These are phyloP conservation scores for Circinella umbellata DNA, from an alignment of 371 early-diverging fungal genomes.

Conservation along the genomic window DNA sequence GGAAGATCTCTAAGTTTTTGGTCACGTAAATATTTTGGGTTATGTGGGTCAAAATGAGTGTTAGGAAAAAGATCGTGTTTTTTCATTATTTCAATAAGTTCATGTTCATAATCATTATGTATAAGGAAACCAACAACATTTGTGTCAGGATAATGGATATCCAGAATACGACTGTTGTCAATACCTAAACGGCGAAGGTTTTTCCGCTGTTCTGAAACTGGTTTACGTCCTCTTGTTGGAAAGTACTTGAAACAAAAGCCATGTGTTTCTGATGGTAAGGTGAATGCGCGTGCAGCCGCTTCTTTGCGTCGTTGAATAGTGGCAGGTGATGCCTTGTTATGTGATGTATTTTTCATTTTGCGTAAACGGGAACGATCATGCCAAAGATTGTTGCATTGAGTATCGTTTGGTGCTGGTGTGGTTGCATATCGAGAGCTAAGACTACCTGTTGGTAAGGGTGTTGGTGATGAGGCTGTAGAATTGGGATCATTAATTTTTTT, in stretches of 20 bases:
- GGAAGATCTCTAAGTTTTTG: too few relatives aligned
- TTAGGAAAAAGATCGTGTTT: not conserved
- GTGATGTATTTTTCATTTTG: too few relatives aligned
- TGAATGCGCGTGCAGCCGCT: not conserved
- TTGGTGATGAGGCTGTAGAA: too few relatives aligned
- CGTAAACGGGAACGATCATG: too few relatives aligned
- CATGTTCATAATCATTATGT: slow-evolving; percentile 8
- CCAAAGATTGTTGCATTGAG: too few relatives aligned
- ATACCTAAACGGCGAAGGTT: not conserved
- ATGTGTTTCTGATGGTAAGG: slow-evolving; percentile 1
- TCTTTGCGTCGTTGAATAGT: too few relatives aligned
- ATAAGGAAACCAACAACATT: not conserved
- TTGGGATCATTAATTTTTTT: too few relatives aligned
- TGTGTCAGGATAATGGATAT: slow-evolving; percentile 11
- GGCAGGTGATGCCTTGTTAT: too few relatives aligned
- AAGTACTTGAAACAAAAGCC: not conserved
- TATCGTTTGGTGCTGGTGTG: too few relatives aligned
- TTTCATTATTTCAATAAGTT: not conserved
- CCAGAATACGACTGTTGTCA: slow-evolving; percentile 5
- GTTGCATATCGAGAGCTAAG: too few relatives aligned
- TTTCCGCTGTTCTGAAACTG: not conserved
- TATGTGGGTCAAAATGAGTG: not conserved
- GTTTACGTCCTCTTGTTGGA: slow-evolving; percentile 4
- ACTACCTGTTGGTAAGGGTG: too few relatives aligned
- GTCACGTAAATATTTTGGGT: not conserved